Conservation (phyloP, 371 early-diverging fungal species). For the Circinella minor region DNA sequence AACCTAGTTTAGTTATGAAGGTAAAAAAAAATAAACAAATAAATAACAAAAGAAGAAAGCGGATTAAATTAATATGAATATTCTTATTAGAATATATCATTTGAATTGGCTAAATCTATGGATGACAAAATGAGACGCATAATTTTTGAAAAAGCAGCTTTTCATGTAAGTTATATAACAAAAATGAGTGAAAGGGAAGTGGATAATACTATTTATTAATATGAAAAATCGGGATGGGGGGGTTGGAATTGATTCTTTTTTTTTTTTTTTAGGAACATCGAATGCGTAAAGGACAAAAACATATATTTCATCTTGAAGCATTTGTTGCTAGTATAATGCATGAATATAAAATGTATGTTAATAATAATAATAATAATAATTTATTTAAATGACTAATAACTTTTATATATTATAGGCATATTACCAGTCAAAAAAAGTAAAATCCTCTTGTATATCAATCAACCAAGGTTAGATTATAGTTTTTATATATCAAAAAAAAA, state of each 20-base stretch:
- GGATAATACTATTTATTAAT: too few relatives aligned
- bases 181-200: too few relatives aligned
- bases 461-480: too few relatives aligned
- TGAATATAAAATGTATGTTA: constrained; percentile 55
- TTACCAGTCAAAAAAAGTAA: too few relatives aligned
- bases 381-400: too few relatives aligned
- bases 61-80: neutral
- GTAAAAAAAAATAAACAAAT: constrained; percentile 30
- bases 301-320: constrained; percentile 98
- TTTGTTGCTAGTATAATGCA: constrained; percentile 92
- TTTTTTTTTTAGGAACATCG: constrained; percentile 71
- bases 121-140: constrained; percentile 65
- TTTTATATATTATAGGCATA: too few relatives aligned
- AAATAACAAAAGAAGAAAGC: neutral
- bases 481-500: too few relatives aligned
- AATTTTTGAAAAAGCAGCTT: constrained; percentile 80
- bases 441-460: too few relatives aligned
- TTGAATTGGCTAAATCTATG: constrained; percentile 69
- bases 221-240: too few relatives aligned
- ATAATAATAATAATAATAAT: too few relatives aligned
- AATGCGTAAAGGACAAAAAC: constrained; percentile 86
- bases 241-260: neutral
- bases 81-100: constrained; percentile 64
- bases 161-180: constrained; percentile 59
- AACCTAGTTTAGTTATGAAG: constrained; percentile 82